phyloP scores from a whole-genome alignment of 2,329 filamentous ascomycete genomes.

The Penicillium brasilianum region DNA sequence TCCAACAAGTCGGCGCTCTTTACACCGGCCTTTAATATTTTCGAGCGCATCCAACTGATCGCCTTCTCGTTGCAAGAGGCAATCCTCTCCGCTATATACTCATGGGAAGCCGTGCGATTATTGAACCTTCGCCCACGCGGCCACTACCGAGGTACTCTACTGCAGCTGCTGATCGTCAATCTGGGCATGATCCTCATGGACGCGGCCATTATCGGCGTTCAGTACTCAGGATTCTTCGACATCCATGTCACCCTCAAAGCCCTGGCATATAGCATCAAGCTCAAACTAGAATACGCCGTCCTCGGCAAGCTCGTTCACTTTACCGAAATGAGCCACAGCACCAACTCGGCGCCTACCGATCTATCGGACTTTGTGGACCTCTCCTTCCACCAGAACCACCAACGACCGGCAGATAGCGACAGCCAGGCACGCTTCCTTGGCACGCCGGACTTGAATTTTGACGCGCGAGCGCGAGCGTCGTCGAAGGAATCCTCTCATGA shows the following conservation, averaged over 20 bases:
- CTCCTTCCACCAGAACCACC: slow-evolving; percentile 18
- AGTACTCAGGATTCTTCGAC: slow-evolving; percentile 49
- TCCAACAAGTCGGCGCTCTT: slow-evolving; percentile 30
- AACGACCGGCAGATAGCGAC: slow-evolving; percentile 22
- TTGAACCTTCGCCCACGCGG: slow-evolving; percentile 50
- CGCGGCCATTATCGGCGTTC: slow-evolving; percentile 46
- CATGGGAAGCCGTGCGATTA: slow-evolving; percentile 57
- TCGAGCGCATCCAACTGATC: slow-evolving; percentile 61
- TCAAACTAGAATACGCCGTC: slow-evolving; percentile 55
- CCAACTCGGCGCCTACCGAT: slow-evolving; percentile 26
- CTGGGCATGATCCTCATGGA: slow-evolving; percentile 53
- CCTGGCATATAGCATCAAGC: slow-evolving; percentile 53
- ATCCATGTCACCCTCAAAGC: slow-evolving; percentile 53
- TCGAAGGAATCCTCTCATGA: slow-evolving; percentile 26
- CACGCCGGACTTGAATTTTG: slow-evolving; percentile 9
- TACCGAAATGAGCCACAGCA: slow-evolving; percentile 22
- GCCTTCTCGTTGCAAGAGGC: slow-evolving; percentile 61
- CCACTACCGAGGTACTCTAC: slow-evolving; percentile 47
- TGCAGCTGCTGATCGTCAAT: slow-evolving; percentile 55
- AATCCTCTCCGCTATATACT: slow-evolving; percentile 58
- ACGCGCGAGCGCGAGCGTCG: slow-evolving; percentile 3
- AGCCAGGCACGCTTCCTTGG: slow-evolving; percentile 19
- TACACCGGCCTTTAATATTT: slow-evolving; percentile 44
- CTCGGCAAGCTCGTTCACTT: slow-evolving; percentile 46
- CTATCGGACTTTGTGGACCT: slow-evolving; percentile 34